These are phyloP conservation scores for Pichia insulana DNA, from an alignment of 805 yeast species.

Conservation along the genomic window DNA sequence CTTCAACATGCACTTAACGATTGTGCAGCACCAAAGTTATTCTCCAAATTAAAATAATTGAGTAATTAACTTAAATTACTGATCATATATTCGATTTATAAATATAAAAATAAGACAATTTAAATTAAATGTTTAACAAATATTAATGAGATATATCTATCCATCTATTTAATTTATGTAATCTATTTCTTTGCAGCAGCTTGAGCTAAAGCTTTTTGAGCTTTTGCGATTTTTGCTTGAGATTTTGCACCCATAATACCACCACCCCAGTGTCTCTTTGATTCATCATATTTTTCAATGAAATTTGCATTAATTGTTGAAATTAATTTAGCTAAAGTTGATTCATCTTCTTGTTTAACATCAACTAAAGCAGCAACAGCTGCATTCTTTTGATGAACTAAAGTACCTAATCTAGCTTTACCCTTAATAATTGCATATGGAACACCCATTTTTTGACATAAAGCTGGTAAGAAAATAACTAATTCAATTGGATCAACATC, in stretches of 20 bases:
- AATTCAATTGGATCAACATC: slow-evolving; percentile 99
- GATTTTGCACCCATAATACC: slow-evolving; percentile 96
- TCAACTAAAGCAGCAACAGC: slow-evolving; percentile 97
- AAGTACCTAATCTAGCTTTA: slow-evolving; percentile 96
- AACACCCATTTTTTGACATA: slow-evolving; percentile 98
- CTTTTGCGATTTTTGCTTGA: slow-evolving; percentile 63
- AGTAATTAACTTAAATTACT: no score
- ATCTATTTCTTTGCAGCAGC: slow-evolving; percentile 34
- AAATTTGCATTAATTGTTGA: slow-evolving; percentile 92
- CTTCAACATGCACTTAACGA: slow-evolving; percentile 88
- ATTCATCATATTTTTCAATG: slow-evolving; percentile 87
- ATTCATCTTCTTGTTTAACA: slow-evolving; percentile 88
- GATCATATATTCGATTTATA: not conserved
- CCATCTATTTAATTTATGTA: no score
- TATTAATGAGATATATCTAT: not conserved
- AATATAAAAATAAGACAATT: no score
- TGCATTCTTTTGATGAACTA: slow-evolving; percentile 95
- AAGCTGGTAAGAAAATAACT: slow-evolving; percentile 95
- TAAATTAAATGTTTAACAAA: no score
- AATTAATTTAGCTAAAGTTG: slow-evolving; percentile 86
- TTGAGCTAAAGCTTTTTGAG: slow-evolving; percentile 41
- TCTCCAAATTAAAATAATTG: slow-evolving; percentile 72
- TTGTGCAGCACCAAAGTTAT: slow-evolving; percentile 84
- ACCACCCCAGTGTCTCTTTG: slow-evolving; percentile 99
- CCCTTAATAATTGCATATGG: slow-evolving; percentile 98